These are phyloP conservation scores for Leccinum variicolor DNA, from an alignment of 768 basidiomycete genomes.

Conservation along the genomic window DNA sequence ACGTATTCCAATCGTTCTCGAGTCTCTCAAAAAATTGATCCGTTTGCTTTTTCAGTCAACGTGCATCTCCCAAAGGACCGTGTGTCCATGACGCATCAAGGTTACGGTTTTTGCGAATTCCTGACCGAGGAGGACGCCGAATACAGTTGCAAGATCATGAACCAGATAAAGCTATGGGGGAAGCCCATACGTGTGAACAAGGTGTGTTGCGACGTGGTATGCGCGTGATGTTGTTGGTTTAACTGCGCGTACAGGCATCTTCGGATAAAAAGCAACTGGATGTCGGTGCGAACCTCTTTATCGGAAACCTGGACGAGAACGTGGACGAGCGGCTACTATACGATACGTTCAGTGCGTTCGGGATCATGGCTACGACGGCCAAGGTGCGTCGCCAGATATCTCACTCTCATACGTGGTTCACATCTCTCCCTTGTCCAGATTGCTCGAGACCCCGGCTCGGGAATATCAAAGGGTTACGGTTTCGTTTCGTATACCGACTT, in stretches of 20 bases:
- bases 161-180: conserved; percentile 98
- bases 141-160: conserved; percentile 99
- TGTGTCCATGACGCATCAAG: conserved; percentile 97
- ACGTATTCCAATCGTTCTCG: conserved; percentile 30
- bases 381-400: conserved; percentile 47
- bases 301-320: conserved; percentile 88
- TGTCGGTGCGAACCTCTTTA: conserved; percentile 76
- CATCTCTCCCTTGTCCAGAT: conserved; percentile 48
- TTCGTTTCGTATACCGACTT: conserved; percentile 46
- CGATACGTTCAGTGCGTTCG: conserved; percentile 95
- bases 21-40: neutral
- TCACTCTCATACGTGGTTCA: neutral
- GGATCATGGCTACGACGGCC: conserved; percentile 86
- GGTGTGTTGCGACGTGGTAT: conserved; percentile 45
- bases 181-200: conserved; percentile 99
- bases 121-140: conserved; percentile 98
- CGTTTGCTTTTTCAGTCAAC: neutral
- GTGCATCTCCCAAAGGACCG: conserved; percentile 84
- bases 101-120: conserved; percentile 99
- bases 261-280: conserved; percentile 96
- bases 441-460: conserved; percentile 59
- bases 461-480: conserved; percentile 77
- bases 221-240: conserved; percentile 6
- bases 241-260: conserved; percentile 37
- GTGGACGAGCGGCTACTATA: conserved; percentile 92